Evolutionary conservation across 495 filamentous ascomycete species (phyloP), one percentile per base, ranked within the genome.

Genomic region (Xylaria palmicola): DNA sequence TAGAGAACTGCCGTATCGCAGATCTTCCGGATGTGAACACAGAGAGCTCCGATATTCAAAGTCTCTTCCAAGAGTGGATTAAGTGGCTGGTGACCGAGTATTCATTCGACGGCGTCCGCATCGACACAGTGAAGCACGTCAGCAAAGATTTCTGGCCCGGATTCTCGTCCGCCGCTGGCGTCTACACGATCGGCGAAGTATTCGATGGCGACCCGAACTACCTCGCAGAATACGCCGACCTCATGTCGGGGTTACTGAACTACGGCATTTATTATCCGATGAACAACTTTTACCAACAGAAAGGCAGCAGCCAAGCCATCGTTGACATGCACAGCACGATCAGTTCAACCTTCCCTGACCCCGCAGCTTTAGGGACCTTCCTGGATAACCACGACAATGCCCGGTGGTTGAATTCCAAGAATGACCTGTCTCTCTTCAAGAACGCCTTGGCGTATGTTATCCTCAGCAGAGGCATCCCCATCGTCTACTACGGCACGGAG

Each of bases 371-470:
- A 51, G 89, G 90, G 32, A 86, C 79, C 4, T 95, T 95, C 73
- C 59, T 86, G 13, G 90, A 93, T 65, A 95, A 95, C 66, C 91
- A 95, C 65, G 90, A 95, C 70, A 81, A 85, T 19, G 75, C 82
- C 2, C 83, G 90, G 3, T 91, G 90, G 70, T 74, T 88, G 5
- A 85, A 79, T 32, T 65, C 73, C 44, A 85, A 81, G 27, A 68
- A 74, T 10, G 85, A 88, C 63, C 77, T 79, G 40, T 74, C 85
- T 3, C 79, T 88, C 4, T 78, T 85, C 29, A 85, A 85, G 71
- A 89, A 93, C 67, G 87, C 82, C 2, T 84, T 91, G 57, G 81
- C 88, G 0, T 90, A 88, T 67, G 87, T 81, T 20, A 83, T 93
- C 55, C 84, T 95, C 54, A 91, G 59, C 26, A 1, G 75, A 63